phyloP scores from a whole-genome alignment of 2,329 filamentous ascomycete species.

The Karstenula rhodostoma region DNA sequence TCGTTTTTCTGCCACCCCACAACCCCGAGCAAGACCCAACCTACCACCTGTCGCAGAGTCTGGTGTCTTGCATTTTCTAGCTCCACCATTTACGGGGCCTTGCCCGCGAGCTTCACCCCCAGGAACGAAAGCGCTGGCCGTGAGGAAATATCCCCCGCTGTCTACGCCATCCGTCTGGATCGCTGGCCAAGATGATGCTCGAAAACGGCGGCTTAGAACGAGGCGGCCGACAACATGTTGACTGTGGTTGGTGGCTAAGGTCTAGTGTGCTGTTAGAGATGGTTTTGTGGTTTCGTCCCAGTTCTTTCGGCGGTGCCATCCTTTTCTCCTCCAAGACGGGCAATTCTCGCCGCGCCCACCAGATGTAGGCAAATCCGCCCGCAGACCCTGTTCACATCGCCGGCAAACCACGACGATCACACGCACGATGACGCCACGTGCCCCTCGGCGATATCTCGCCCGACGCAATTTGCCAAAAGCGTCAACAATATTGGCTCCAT shows the following conservation, averaged over 20 bases:
- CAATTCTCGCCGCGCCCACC: constrained; percentile 40
- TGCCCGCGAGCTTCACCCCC: constrained; percentile 1
- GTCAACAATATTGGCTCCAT: not conserved
- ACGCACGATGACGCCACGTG: constrained; percentile 16
- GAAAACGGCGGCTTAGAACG: constrained; percentile 26
- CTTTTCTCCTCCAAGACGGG: constrained; percentile 22
- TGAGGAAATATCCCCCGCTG: constrained; percentile 42
- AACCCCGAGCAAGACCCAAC: constrained; percentile 31
- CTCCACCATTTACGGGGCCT: constrained; percentile 20
- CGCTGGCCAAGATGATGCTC: constrained; percentile 29
- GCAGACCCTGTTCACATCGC: constrained; percentile 10
- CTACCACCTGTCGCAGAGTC: constrained; percentile 25
- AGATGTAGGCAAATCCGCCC: constrained; percentile 1
- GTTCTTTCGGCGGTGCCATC: constrained; percentile 17
- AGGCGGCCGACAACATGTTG: constrained; percentile 16
- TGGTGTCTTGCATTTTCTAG: constrained; percentile 27
- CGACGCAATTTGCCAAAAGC: constrained; percentile 3
- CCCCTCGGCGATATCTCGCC: constrained; percentile 5
- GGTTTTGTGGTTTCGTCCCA: constrained; percentile 24
- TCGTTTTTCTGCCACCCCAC: constrained; percentile 15
- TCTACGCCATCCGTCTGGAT: constrained; percentile 8
- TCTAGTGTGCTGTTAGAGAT: constrained; percentile 22
- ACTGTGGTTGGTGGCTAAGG: constrained; percentile 31
- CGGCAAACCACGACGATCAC: constrained; percentile 19
- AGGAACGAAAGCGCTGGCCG: constrained; percentile 18